Base-by-base conservation (phyloP, 2,329 filamentous ascomycete genomes). In the Chaetomium sp. region DNA sequence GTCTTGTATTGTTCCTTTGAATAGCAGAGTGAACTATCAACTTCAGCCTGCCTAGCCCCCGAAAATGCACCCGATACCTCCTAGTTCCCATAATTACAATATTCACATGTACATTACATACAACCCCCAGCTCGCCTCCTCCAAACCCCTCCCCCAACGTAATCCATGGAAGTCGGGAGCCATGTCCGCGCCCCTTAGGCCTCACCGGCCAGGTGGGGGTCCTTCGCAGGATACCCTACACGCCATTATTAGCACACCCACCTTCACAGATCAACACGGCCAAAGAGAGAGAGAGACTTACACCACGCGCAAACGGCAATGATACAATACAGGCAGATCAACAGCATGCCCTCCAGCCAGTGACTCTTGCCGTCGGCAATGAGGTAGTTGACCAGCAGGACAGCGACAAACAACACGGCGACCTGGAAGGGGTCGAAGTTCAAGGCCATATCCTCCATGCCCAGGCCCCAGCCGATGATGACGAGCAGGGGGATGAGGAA, bases 351-450 rank as follows among this genome's bases (percentile, higher is more conserved):
- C 76, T 95, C 91, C 0, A 94, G 82, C 80, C 91, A 95, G 71
- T 94, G 92, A 67, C 89, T 93, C 75, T 92, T 87, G 33, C 92
- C 92, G 71, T 96, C 92, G 23, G 89, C 83, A 57, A 96, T 92
- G 51, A 96, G 78, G 74, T 96, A 96, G 74, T 96, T 96, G 64
- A 93, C 90, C 38, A 96, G 83, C 50, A 96, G 85, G 0, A 92
- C 91, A 1, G 91, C 88, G 13, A 95, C 90, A 70, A 96, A 96
- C 49, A 96, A 80, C 49, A 90, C 89, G 25, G 93, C 90, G 16
- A 97, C 88, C 78, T 97, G 92, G 81, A 97, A 97, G 0, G 88
- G 88, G 73, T 96, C 92, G 74, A 97, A 95, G 75, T 89, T 89
- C 5, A 96, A 83, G 23, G 88, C 91, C 91, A 94, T 94, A 1